Base-by-base conservation (phyloP, 169 alveolate species). In the Cryptosporidium felis region DNA sequence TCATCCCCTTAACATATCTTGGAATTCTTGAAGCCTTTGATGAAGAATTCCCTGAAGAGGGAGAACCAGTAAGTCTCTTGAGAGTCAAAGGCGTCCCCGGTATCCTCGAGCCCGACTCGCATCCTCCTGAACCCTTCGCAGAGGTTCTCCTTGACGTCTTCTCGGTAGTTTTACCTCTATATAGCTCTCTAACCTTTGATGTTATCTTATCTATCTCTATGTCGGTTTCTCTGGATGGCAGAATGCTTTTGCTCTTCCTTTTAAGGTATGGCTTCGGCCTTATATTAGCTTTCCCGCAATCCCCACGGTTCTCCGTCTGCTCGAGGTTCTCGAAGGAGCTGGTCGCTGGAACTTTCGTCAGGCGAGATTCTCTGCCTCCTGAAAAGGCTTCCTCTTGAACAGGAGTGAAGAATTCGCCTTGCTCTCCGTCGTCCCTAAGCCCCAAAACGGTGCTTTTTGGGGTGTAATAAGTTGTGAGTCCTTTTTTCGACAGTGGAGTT, bases 11-110 rank as follows among this genome's bases (percentile, higher is more conserved):
- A 65, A 21, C 36, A 28, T 65, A 65, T 21, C 36, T 65, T 21
- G 81, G 81, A 26, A 65, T 65, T 65, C 81, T 65, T 32, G 81
- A 65, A 28, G 49, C 49, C 42, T 65, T 65, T 23, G 81, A 45
- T 44, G 81, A 65, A 44, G 81, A 65, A 65, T 49, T 46, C 36
- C 81, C 32, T 47, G 81, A 65, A 18, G 62, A 65, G 30, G 81
- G 81, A 18, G 81, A 65, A 65, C 49, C 47, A 14, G 81, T 46
- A 46, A 65, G 32, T 44, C 45, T 45, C n/a, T 47, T 65, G 14
- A 65, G 36, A 65, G 23, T 44, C 12, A 62, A 46, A 28, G 81
- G 49, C 49, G 32, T 46, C 45, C 51, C 38, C 18, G 81, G 81
- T 5, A 65, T 65, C 59, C 59, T 65, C 21, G 80, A 62, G 30